phyloP scores from a whole-genome alignment of 192 early-diverging fungal genomes.

The Chytriomyces hyalinus region DNA sequence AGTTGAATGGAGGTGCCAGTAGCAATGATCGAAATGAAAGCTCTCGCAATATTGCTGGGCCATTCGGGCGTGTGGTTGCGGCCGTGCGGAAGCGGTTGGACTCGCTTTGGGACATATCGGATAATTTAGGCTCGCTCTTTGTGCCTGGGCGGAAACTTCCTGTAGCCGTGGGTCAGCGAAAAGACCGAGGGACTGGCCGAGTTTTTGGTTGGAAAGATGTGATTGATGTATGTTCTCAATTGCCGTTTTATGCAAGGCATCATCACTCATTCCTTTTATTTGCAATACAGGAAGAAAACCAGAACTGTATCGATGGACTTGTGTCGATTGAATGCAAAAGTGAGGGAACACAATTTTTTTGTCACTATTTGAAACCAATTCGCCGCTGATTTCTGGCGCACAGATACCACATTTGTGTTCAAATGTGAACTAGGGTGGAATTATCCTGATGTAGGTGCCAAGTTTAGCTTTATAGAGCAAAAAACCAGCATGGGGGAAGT shows the following conservation, averaged over 20 bases:
- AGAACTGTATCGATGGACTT: neutral
- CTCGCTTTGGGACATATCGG: neutral
- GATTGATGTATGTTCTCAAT: neutral
- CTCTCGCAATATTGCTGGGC: no score
- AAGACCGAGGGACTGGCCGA: neutral
- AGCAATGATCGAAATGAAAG: neutral
- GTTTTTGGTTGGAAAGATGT: constrained; percentile 7
- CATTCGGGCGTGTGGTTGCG: neutral
- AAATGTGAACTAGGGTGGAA: neutral
- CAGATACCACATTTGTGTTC: constrained; percentile 1
- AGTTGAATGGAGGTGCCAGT: neutral
- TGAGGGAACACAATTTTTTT: neutral
- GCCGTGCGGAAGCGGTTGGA: neutral
- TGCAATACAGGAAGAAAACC: neutral
- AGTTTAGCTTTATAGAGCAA: neutral
- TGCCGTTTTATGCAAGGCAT: neutral
- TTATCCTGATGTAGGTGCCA: neutral
- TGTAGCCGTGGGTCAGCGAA: neutral
- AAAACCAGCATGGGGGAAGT: neutral
- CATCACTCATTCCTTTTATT: neutral
- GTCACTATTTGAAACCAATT: neutral
- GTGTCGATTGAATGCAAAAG: constrained; percentile 1
- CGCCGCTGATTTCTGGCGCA: neutral
- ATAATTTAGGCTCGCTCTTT: neutral
- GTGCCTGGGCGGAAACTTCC: neutral